phyloP scores from a whole-genome alignment of 2,329 filamentous ascomycete species.

The Trichophyton mentagrophytes region DNA sequence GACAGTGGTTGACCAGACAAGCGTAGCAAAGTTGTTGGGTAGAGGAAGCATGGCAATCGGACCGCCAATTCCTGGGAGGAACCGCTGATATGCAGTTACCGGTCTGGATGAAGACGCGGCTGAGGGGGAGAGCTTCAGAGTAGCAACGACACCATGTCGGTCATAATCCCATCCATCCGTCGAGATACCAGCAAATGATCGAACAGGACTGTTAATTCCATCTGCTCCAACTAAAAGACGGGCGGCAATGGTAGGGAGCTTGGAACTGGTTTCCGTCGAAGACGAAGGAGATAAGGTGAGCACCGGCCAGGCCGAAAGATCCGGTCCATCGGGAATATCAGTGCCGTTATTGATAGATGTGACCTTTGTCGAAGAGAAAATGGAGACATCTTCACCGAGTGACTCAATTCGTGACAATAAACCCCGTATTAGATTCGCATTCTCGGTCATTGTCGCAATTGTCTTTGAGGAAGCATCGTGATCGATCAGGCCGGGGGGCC shows the following conservation, averaged over 20 bases:
- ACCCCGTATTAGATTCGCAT: constrained; percentile 71
- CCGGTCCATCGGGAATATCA: constrained; percentile 51
- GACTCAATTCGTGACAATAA: constrained; percentile 60
- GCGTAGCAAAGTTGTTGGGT: constrained; percentile 65
- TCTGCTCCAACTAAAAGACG: constrained; percentile 85
- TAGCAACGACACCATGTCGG: constrained; percentile 82
- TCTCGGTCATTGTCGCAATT: constrained; percentile 96
- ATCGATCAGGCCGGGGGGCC: constrained; percentile 34
- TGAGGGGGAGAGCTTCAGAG: constrained; percentile 53
- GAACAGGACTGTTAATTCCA: constrained; percentile 86
- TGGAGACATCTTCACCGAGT: constrained; percentile 48
- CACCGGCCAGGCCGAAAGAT: constrained; percentile 79
- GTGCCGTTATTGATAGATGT: constrained; percentile 65
- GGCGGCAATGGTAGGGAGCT: constrained; percentile 54
- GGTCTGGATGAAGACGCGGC: constrained; percentile 25
- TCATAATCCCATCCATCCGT: constrained; percentile 88
- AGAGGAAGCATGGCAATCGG: constrained; percentile 85
- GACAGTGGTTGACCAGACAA: constrained; percentile 92
- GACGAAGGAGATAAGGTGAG: constrained; percentile 54
- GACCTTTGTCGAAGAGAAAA: constrained; percentile 67
- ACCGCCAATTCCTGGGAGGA: constrained; percentile 65
- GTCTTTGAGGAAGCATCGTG: constrained; percentile 41
- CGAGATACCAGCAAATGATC: constrained; percentile 74
- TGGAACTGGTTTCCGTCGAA: constrained; percentile 10
- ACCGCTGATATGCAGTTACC: constrained; percentile 86